phyloP scores from a whole-genome alignment of 176 grass and related monocot genomes.

The Avena eriantha region DNA sequence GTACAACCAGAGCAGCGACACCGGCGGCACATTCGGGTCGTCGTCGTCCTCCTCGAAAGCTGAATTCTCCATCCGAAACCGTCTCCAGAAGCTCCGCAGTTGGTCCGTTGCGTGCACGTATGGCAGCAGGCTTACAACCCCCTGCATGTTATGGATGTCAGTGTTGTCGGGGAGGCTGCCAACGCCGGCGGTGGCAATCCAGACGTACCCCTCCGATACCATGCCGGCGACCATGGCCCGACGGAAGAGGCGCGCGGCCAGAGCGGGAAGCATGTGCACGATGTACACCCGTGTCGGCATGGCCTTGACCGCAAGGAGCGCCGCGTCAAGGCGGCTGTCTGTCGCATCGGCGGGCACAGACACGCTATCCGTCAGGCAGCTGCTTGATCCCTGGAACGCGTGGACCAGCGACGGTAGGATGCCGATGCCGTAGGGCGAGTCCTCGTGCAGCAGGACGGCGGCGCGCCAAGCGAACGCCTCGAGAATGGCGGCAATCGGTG shows the following conservation, averaged over 20 bases:
- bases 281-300: slow-evolving; percentile 72
- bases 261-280: slow-evolving; percentile 47
- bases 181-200: slow-evolving; percentile 55
- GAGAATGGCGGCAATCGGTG: slow-evolving; percentile 55
- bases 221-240: slow-evolving; percentile 45
- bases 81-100: slow-evolving; percentile 40
- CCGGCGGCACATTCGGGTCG: neutral
- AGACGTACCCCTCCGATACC: slow-evolving; percentile 60
- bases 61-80: slow-evolving; percentile 47
- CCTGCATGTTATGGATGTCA: slow-evolving; percentile 53
- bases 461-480: slow-evolving; percentile 53
- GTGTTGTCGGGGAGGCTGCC: slow-evolving; percentile 4
- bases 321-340: slow-evolving; percentile 28
- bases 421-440: too few species aligned
- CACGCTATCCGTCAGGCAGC: slow-evolving; percentile 37
- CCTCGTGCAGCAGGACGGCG: slow-evolving; percentile 53
- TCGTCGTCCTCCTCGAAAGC: too few species aligned
- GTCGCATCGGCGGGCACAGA: slow-evolving; percentile 21
- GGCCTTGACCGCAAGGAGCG: slow-evolving; percentile 42
- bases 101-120: neutral
- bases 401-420: slow-evolving; percentile 57
- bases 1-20: slow-evolving; percentile 50
- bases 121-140: slow-evolving; percentile 56
- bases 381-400: slow-evolving; percentile 35
- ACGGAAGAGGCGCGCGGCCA: slow-evolving; percentile 46